Evolutionary conservation across 2,329 filamentous ascomycete genomes (phyloP).

Genomic region (Shiraia bambusicola): DNA sequence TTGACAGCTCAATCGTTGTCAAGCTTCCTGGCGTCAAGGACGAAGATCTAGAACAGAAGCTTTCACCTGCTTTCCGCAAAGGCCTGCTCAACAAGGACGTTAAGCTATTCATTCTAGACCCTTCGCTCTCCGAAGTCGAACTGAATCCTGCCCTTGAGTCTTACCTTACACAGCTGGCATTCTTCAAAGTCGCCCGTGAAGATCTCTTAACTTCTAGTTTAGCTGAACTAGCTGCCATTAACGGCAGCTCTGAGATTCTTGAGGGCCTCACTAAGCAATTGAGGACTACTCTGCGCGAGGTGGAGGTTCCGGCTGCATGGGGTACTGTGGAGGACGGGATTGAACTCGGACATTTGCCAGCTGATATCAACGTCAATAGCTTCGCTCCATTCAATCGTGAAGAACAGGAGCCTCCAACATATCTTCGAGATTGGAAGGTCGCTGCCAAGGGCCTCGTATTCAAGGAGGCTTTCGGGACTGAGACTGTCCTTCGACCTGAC

Average conservation of each 20-base stretch:
- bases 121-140: slow-evolving; percentile 66
- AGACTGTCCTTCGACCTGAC: slow-evolving; percentile 76
- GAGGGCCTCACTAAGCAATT: slow-evolving; percentile 64
- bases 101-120: slow-evolving; percentile 74
- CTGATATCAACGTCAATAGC: slow-evolving; percentile 73
- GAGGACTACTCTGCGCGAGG: slow-evolving; percentile 66
- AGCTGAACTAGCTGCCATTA: slow-evolving; percentile 65
- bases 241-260: slow-evolving; percentile 61
- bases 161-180: slow-evolving; percentile 75
- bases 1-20: slow-evolving; percentile 71
- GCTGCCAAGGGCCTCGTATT: slow-evolving; percentile 87
- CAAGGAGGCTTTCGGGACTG: slow-evolving; percentile 88
- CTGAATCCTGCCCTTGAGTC: slow-evolving; percentile 63
- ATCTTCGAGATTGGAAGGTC: slow-evolving; percentile 76
- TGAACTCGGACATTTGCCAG: slow-evolving; percentile 56
- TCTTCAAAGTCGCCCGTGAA: slow-evolving; percentile 74
- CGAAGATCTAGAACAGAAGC: slow-evolving; percentile 85
- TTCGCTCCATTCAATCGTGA: slow-evolving; percentile 78
- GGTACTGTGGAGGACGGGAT: slow-evolving; percentile 65
- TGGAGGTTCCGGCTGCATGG: slow-evolving; percentile 82
- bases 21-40: slow-evolving; percentile 78
- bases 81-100: slow-evolving; percentile 69
- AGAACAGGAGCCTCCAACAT: slow-evolving; percentile 65
- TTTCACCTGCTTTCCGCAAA: slow-evolving; percentile 71
- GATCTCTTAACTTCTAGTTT: slow-evolving; percentile 63